Conservation (phyloP, 2,329 filamentous ascomycete species). For the Lecanicillium sp. region DNA sequence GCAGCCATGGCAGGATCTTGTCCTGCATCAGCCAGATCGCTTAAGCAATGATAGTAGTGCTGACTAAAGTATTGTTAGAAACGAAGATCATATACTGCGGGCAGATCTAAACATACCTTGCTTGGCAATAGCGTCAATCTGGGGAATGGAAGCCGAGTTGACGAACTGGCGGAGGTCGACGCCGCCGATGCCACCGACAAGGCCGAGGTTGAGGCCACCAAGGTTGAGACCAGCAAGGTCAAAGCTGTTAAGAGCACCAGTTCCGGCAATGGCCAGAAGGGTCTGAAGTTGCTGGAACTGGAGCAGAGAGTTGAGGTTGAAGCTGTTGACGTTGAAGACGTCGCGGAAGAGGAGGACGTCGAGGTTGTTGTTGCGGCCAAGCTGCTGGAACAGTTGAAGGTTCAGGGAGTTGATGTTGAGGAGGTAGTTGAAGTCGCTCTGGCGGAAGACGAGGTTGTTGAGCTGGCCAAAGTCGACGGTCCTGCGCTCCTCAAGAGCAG, state of each 20-base stretch:
- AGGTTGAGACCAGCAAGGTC: slow-evolving; percentile 24
- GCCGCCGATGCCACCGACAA: slow-evolving; percentile 23
- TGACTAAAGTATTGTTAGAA: not conserved
- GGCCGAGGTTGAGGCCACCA: slow-evolving; percentile 24
- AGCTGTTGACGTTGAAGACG: slow-evolving; percentile 34
- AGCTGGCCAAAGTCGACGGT: slow-evolving; percentile 35
- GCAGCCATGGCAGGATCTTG: too few relatives aligned
- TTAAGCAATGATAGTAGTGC: slow-evolving; percentile 12
- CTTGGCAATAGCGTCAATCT: slow-evolving; percentile 24
- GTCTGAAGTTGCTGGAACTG: slow-evolving; percentile 37
- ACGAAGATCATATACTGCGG: not conserved
- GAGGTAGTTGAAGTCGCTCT: slow-evolving; percentile 39
- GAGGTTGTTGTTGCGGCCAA: slow-evolving; percentile 38
- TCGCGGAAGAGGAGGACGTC: slow-evolving; percentile 37
- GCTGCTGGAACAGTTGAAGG: slow-evolving; percentile 35
- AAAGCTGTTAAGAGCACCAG: slow-evolving; percentile 25
- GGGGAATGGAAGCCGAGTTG: slow-evolving; percentile 21
- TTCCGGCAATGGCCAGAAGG: slow-evolving; percentile 27
- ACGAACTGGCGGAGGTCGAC: slow-evolving; percentile 27
- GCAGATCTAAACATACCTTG: slow-evolving; percentile 17
- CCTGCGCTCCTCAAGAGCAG: slow-evolving; percentile 31
- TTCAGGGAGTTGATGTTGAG: slow-evolving; percentile 41
- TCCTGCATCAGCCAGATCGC: not conserved
- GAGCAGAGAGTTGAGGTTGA: slow-evolving; percentile 36
- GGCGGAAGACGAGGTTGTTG: slow-evolving; percentile 35